phyloP scores from a whole-genome alignment of 495 filamentous ascomycete species.

The Cercophora sp. region DNA sequence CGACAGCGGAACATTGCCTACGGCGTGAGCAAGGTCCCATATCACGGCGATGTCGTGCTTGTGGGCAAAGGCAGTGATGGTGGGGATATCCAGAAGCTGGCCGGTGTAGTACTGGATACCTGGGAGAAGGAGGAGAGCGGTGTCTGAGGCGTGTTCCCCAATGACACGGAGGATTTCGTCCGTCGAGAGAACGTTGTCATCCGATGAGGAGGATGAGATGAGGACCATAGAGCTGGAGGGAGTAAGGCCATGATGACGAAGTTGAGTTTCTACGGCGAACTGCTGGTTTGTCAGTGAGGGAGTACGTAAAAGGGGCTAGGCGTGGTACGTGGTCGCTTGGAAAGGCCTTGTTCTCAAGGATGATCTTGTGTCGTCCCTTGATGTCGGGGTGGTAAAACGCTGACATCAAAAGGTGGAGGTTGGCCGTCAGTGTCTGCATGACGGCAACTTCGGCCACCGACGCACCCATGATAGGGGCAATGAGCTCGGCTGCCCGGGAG shows the following conservation, averaged over 20 bases:
- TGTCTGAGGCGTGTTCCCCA: constrained; percentile 66
- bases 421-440: constrained; percentile 91
- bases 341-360: constrained; percentile 91
- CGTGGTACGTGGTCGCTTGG: constrained; percentile 74
- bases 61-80: constrained; percentile 79
- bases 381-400: constrained; percentile 81
- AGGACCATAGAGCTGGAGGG: constrained; percentile 69
- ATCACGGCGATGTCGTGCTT: constrained; percentile 72
- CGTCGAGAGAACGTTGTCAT: constrained; percentile 58
- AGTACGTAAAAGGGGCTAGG: not conserved
- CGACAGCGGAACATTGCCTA: constrained; percentile 78
- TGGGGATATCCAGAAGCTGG: constrained; percentile 80
- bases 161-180: constrained; percentile 72
- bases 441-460: constrained; percentile 74
- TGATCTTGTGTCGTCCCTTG: constrained; percentile 75
- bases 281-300: constrained; percentile 25
- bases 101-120: constrained; percentile 96
- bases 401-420: constrained; percentile 86
- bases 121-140: constrained; percentile 79
- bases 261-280: constrained; percentile 87
- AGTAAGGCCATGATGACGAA: constrained; percentile 69
- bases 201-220: constrained; percentile 57
- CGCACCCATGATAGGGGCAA: constrained; percentile 85
- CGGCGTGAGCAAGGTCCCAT: constrained; percentile 95
- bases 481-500: constrained; percentile 62